Conservation (phyloP, 495 filamentous ascomycete species). For the Trichocladium uniseriatum region DNA sequence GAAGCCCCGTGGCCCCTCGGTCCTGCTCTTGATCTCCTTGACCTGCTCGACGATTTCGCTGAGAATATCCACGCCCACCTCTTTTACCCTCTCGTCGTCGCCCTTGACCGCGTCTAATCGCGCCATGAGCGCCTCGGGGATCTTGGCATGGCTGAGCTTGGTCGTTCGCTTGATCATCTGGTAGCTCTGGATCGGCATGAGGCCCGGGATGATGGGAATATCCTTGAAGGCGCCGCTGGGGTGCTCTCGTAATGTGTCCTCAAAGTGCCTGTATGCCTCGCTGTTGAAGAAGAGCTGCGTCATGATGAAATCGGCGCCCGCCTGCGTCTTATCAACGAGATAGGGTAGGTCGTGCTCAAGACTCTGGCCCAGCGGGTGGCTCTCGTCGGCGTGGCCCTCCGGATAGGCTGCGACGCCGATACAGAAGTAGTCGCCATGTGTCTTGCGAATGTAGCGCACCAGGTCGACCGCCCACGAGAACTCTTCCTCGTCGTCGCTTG, state of each 20-base stretch:
- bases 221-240: slow-evolving; percentile 77
- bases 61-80: slow-evolving; percentile 59
- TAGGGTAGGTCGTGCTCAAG: slow-evolving; percentile 76
- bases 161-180: slow-evolving; percentile 89
- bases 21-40: slow-evolving; percentile 47
- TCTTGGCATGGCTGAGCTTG: slow-evolving; percentile 83
- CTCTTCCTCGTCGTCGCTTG: slow-evolving; percentile 51
- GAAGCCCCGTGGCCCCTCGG: slow-evolving; percentile 58
- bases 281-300: slow-evolving; percentile 97
- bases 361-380: slow-evolving; percentile 67
- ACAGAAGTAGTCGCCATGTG: slow-evolving; percentile 92
- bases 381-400: slow-evolving; percentile 91
- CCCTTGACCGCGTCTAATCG: slow-evolving; percentile 71
- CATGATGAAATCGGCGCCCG: slow-evolving; percentile 97
- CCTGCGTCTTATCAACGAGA: slow-evolving; percentile 79
- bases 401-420: slow-evolving; percentile 91
- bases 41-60: slow-evolving; percentile 62
- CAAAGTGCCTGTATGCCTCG: slow-evolving; percentile 69
- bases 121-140: slow-evolving; percentile 60
- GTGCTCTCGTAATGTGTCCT: slow-evolving; percentile 68
- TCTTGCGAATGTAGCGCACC: slow-evolving; percentile 76
- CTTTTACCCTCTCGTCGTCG: slow-evolving; percentile 88
- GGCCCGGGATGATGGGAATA: slow-evolving; percentile 83
- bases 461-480: slow-evolving; percentile 88
- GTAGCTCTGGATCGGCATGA: slow-evolving; percentile 97